Conservation (phyloP, 2,329 filamentous ascomycete species). For the Botrytis paeoniae region DNA sequence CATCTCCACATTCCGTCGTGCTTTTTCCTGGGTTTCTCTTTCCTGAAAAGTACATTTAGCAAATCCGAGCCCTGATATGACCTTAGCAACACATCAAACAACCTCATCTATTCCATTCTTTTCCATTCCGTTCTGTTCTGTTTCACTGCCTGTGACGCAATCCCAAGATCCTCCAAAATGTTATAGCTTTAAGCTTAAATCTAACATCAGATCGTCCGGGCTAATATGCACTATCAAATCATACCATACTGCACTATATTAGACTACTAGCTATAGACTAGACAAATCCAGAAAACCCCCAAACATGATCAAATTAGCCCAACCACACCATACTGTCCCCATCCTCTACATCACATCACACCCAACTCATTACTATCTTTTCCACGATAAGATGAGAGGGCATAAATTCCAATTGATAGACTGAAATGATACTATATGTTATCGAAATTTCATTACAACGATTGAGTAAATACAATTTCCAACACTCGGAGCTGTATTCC, state of each 20-base stretch:
- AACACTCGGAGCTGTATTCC: background rate
- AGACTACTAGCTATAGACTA: background rate
- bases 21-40: background rate
- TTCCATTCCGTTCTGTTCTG: background rate
- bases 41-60: background rate
- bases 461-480: background rate
- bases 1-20: background rate
- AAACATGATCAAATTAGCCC: background rate
- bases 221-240: background rate
- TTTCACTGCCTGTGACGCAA: background rate
- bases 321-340: background rate
- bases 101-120: background rate
- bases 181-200: background rate
- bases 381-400: no score
- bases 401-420: no score
- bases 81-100: background rate
- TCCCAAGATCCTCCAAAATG: background rate
- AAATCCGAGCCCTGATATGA: background rate
- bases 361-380: no score
- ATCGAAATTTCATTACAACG: no score
- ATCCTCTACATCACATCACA: background rate
- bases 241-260: background rate
- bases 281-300: background rate
- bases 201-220: background rate
- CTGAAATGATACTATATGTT: no score